These are phyloP conservation scores for Carex kokanica DNA, from an alignment of 176 grass and related monocot genomes.

Conservation along the genomic window DNA sequence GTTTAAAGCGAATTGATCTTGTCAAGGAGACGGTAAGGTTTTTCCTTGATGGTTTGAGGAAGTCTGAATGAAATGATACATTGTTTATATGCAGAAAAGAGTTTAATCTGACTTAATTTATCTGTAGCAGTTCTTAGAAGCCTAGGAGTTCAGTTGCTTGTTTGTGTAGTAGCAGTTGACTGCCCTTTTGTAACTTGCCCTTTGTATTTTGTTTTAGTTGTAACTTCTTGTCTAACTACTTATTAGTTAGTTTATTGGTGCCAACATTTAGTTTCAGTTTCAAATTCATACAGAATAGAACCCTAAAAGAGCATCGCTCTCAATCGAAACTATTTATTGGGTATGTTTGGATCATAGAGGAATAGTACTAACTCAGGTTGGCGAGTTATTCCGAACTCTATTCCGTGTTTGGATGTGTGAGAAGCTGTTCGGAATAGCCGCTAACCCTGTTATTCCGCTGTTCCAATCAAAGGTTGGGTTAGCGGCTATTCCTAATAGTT, in stretches of 20 bases:
- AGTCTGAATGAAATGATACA: constrained; percentile 18
- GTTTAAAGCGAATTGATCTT: constrained; percentile 14
- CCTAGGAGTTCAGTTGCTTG: neutral
- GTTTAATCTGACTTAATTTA: constrained; percentile 26
- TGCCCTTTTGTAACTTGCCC: constrained; percentile 15
- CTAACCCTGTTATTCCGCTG: no score
- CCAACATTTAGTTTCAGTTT: neutral
- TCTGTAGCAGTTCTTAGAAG: constrained; percentile 1
- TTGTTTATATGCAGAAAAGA: constrained; percentile 22
- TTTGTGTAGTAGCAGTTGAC: constrained; percentile 15
- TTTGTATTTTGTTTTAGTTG: constrained; percentile 11
- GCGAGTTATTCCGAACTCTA: no score
- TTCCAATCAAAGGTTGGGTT: no score
- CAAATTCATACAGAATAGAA: neutral
- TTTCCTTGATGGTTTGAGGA: constrained; percentile 24
- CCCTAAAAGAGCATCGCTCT: neutral
- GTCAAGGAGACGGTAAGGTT: constrained; percentile 26
- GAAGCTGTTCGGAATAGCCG: no score
- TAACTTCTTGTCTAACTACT: constrained; percentile 23
- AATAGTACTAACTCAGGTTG: no score
- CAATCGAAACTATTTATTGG: no score
- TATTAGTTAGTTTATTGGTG: neutral
- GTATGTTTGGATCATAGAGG: no score
- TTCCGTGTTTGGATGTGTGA: no score
- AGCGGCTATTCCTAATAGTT: no score